A percentile compares a stretch with the other conserved stretches of the same genome.
phyloP scores from a whole-genome alignment of 768 basidiomycete species.

The Terana coerulea region DNA sequence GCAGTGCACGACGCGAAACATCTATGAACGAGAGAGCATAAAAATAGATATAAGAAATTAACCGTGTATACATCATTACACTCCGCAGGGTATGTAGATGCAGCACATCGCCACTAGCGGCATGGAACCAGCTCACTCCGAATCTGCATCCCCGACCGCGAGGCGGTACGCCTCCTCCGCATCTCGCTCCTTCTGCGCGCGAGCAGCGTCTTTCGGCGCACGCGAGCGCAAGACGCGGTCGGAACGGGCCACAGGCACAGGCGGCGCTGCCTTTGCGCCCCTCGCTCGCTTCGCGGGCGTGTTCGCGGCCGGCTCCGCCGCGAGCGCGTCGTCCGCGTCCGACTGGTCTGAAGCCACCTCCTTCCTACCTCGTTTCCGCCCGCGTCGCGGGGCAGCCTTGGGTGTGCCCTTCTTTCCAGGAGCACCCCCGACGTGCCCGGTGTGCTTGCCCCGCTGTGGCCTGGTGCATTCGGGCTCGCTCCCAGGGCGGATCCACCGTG shows the following conservation, averaged over 20 bases:
- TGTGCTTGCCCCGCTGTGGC: background rate
- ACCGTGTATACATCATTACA: too few species aligned
- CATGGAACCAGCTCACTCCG: too few species aligned
- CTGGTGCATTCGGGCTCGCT: background rate
- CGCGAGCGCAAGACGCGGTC: slow-evolving; percentile 58
- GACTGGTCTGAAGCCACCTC: slow-evolving; percentile 10
- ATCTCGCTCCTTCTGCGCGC: slow-evolving; percentile 45
- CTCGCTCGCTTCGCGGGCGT: slow-evolving; percentile 18
- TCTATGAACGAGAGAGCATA: too few species aligned
- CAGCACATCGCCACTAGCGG: too few species aligned
- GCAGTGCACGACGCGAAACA: too few species aligned
- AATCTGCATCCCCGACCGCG: slow-evolving; percentile 44
- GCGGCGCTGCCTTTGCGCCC: background rate
- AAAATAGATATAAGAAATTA: too few species aligned
- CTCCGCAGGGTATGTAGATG: too few species aligned
- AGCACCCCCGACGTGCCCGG: background rate
- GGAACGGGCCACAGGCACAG: slow-evolving; percentile 15
- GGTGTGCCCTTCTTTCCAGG: background rate
- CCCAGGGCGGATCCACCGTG: background rate
- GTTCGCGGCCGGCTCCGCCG: background rate
- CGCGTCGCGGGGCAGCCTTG: slow-evolving; percentile 11
- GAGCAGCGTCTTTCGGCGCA: slow-evolving; percentile 45
- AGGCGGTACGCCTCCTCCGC: slow-evolving; percentile 46
- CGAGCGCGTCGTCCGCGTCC: slow-evolving; percentile 7
- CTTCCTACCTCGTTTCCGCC: slow-evolving; percentile 17